These are phyloP conservation scores for Sanghuangporus sanghuang DNA, from an alignment of 1,284 basidiomycete genomes.

Conservation along the genomic window DNA sequence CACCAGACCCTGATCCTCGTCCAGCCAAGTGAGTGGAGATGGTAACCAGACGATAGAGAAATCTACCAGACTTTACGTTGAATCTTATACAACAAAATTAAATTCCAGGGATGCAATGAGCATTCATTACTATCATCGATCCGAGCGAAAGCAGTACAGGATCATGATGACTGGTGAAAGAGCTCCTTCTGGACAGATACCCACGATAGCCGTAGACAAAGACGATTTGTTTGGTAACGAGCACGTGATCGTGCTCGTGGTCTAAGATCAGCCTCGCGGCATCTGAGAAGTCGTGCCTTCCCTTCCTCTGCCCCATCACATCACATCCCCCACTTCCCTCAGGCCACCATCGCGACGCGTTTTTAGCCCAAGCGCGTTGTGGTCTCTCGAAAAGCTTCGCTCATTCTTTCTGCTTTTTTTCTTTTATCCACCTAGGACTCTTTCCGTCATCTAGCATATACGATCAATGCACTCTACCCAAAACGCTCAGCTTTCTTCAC, in stretches of 20 bases:
- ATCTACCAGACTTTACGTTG: no score
- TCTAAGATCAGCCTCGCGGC: neutral
- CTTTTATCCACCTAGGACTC: constrained; percentile 4
- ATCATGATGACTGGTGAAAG: neutral
- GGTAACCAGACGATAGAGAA: no score
- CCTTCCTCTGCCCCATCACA: constrained; percentile 6
- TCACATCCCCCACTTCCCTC: constrained; percentile 5
- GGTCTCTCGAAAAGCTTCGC: neutral
- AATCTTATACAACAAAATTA: no score
- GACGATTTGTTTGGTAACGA: neutral
- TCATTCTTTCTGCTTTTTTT: constrained; percentile 7
- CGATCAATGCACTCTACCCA: constrained; percentile 30
- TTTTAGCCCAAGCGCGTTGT: neutral
- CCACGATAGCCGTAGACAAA: neutral
- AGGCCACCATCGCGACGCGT: neutral
- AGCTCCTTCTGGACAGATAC: neutral
- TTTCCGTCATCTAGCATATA: constrained; percentile 21
- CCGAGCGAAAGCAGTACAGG: neutral
- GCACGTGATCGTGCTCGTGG: constrained; percentile 5
- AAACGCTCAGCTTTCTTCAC: constrained; percentile 28
- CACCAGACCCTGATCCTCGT: neutral
- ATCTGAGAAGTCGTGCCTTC: constrained; percentile 4
- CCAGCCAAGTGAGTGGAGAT: no score
- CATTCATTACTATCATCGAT: no score
- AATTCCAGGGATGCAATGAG: no score